Percentiles rank a stretch among this genome's conserved stretches.
These are phyloP conservation scores for Botrytis paeoniae DNA, from an alignment of 2,329 filamentous ascomycete genomes.

Conservation along the genomic window DNA sequence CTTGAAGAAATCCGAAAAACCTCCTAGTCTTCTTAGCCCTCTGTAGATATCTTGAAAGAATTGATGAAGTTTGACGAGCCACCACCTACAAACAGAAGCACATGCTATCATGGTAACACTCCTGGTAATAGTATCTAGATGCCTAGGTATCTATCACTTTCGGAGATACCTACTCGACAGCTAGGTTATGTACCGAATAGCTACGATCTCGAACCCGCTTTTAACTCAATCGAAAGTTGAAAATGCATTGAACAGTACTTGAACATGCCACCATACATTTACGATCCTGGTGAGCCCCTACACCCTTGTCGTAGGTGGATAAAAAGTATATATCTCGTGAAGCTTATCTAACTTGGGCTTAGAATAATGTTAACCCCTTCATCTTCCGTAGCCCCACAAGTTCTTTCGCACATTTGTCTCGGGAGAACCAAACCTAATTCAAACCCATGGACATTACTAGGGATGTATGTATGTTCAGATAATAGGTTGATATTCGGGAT, in stretches of 20 bases:
- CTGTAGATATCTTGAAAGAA: neutral
- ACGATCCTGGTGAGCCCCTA: conserved; percentile 3
- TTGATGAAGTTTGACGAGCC: neutral
- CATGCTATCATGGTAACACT: neutral
- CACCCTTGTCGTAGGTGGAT: neutral
- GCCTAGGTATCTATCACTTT: neutral
- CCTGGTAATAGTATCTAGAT: neutral
- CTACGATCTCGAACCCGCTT: conserved; percentile 13
- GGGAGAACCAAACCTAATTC: conserved; percentile 9
- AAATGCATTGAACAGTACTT: conserved; percentile 16
- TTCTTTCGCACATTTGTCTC: conserved; percentile 5
- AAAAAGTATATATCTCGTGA: neutral
- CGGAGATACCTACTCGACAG: neutral
- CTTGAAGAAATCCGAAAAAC: neutral
- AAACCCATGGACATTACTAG: neutral
- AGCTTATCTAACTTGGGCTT: conserved; percentile 10
- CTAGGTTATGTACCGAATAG: neutral
- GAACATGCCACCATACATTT: conserved; percentile 16
- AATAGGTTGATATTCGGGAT: neutral
- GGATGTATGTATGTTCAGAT: neutral
- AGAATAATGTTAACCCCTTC: neutral
- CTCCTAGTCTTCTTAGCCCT: neutral
- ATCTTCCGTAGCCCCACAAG: conserved; percentile 15
- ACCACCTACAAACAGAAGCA: neutral
- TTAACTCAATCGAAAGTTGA: conserved; percentile 1